Percentiles rank a stretch among this genome's conserved stretches.
phyloP scores from a whole-genome alignment of 495 filamentous ascomycete species.

The Podospora anserina region DNA sequence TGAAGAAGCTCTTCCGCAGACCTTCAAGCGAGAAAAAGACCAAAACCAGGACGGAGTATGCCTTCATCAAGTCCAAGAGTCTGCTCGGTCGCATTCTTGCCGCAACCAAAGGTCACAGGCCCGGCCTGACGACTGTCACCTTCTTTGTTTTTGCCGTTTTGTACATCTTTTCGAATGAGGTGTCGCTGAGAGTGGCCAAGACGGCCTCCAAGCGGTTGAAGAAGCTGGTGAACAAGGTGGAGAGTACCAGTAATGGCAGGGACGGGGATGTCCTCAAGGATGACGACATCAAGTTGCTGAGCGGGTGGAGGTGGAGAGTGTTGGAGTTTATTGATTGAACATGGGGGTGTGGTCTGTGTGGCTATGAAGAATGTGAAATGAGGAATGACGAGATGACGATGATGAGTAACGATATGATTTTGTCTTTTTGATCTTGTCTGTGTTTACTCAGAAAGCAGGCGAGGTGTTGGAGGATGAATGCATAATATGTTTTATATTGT shows the following conservation, averaged over 20 bases:
- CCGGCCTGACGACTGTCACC: constrained; percentile 42
- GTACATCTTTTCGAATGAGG: constrained; percentile 49
- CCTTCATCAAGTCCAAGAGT: constrained; percentile 42
- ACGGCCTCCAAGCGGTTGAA: constrained; percentile 42
- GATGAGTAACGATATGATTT: not conserved
- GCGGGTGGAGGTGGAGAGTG: constrained; percentile 48
- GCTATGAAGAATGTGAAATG: not conserved
- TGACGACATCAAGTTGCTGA: constrained; percentile 40
- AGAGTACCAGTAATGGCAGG: constrained; percentile 26
- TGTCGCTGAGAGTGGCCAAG: constrained; percentile 41
- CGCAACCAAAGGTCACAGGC: constrained; percentile 31
- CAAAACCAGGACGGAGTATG: constrained; percentile 43
- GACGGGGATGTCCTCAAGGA: constrained; percentile 36
- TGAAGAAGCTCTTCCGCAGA: constrained; percentile 42
- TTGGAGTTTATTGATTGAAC: constrained; percentile 37
- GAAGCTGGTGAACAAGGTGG: constrained; percentile 40
- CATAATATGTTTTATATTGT: not conserved
- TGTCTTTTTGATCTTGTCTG: not conserved
- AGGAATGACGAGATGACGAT: not conserved
- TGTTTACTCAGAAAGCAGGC: not conserved
- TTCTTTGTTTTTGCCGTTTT: constrained; percentile 47
- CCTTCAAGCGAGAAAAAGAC: constrained; percentile 26
- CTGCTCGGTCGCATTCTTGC: constrained; percentile 40
- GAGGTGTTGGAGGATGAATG: not conserved
- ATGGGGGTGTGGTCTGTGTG: not conserved